Percentiles rank a stretch among this genome's conserved stretches.
phyloP scores from a whole-genome alignment of 306 rosid species.

The Hylodesmum podocarpum region DNA sequence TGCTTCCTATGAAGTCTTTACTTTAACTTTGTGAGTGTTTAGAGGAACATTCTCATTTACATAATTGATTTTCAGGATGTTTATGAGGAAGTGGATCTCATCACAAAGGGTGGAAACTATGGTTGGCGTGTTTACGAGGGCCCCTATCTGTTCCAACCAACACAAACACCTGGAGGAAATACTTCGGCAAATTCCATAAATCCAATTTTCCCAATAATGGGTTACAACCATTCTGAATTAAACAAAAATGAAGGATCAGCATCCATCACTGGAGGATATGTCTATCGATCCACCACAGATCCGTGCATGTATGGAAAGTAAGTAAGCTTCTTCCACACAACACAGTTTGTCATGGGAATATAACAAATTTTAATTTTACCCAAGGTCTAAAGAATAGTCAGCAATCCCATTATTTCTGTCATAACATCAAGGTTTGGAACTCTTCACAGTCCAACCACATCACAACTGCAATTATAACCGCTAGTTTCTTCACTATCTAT shows the following conservation, averaged over 20 bases:
- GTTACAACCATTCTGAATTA: conserved; percentile 75
- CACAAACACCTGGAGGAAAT: conserved; percentile 57
- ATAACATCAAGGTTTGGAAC: too few relatives aligned
- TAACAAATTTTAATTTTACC: not conserved
- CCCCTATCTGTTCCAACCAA: conserved; percentile 42
- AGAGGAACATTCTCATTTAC: conserved; percentile 3
- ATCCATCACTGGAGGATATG: conserved; percentile 79
- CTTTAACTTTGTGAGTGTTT: not conserved
- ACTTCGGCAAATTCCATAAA: conserved; percentile 51
- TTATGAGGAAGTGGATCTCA: conserved; percentile 88
- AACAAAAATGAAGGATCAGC: conserved; percentile 85
- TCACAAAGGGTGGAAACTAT: conserved; percentile 93
- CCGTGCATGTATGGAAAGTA: conserved; percentile 96
- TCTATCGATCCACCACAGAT: conserved; percentile 82
- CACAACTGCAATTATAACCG: too few relatives aligned
- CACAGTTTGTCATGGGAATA: not conserved
- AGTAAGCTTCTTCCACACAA: not conserved
- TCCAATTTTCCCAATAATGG: conserved; percentile 69
- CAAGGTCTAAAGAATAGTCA: too few relatives aligned
- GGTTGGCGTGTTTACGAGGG: conserved; percentile 95
- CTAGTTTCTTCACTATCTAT: not conserved
- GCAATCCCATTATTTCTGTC: too few relatives aligned
- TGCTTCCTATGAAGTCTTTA: not conserved
- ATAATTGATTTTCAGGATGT: conserved; percentile 56
- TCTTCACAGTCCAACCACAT: too few relatives aligned